These are phyloP conservation scores for Microstegium vimineum DNA, from an alignment of 176 grass and related monocot species.

Conservation along the genomic window DNA sequence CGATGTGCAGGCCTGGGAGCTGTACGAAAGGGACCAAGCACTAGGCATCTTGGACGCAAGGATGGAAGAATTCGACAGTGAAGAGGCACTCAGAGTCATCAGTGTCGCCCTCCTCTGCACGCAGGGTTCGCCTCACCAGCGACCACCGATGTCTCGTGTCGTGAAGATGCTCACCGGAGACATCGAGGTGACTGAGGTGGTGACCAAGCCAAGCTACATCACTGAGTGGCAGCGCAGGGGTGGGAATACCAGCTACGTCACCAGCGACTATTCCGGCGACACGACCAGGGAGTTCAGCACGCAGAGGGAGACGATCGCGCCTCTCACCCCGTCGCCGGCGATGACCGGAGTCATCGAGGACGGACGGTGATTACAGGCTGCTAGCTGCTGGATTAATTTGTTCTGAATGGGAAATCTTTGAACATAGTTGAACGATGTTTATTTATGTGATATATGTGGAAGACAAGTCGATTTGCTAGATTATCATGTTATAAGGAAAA, in stretches of 20 bases:
- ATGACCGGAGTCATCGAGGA: background rate
- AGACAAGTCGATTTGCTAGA: no score
- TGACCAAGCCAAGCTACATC: conserved; percentile 46
- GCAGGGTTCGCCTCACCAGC: conserved; percentile 36
- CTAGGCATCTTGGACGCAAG: background rate
- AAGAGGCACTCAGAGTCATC: conserved; percentile 37
- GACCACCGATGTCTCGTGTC: conserved; percentile 50
- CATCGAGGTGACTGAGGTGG: conserved; percentile 25
- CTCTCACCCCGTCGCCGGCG: background rate
- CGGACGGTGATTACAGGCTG: background rate
- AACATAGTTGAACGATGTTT: background rate
- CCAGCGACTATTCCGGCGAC: background rate
- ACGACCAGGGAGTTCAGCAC: background rate
- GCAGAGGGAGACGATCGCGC: background rate
- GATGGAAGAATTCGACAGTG: background rate
- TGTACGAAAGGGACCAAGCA: background rate
- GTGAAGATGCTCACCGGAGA: conserved; percentile 46
- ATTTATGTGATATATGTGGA: no score
- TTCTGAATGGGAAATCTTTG: background rate
- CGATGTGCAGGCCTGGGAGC: background rate
- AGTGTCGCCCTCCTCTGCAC: conserved; percentile 47
- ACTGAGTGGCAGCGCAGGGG: conserved; percentile 52
- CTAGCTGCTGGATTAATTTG: background rate
- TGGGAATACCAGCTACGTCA: conserved; percentile 18
- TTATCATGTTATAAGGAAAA: no score